phyloP scores from a whole-genome alignment of 371 early-diverging fungal species.

The Saksenaea vasiformis region DNA sequence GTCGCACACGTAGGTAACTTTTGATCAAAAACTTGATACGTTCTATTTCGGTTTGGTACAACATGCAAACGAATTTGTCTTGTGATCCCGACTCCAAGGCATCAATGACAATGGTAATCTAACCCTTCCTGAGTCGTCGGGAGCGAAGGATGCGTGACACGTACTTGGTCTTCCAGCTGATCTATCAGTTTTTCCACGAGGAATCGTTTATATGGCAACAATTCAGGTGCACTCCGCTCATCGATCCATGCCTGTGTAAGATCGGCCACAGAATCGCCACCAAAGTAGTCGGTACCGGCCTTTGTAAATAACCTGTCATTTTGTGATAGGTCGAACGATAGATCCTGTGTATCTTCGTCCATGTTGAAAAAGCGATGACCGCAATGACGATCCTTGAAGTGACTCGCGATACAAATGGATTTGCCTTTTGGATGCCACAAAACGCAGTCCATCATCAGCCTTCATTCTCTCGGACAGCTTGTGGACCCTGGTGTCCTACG shows the following conservation, averaged over 20 bases:
- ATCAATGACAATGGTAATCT: constrained; percentile 14
- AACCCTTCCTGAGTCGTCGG: constrained; percentile 19
- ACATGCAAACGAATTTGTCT: constrained; percentile 54
- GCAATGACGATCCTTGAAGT: neutral
- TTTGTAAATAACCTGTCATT: constrained; percentile 1
- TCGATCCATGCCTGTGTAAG: constrained; percentile 76
- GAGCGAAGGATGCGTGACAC: neutral
- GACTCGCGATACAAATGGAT: neutral
- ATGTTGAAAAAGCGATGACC: neutral
- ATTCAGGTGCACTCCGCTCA: constrained; percentile 80
- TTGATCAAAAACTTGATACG: constrained; percentile 77
- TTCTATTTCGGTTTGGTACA: constrained; percentile 84
- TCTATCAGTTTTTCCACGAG: constrained; percentile 64
- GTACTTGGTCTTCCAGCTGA: constrained; percentile 64
- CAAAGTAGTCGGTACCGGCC: constrained; percentile 3
- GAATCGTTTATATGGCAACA: constrained; percentile 63
- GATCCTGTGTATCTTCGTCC: constrained; percentile 1
- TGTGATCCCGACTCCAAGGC: constrained; percentile 17
- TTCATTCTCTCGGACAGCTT: no score
- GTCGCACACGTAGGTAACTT: constrained; percentile 72
- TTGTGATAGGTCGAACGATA: constrained; percentile 7
- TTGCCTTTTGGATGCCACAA: no score
- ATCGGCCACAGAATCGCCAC: constrained; percentile 34
- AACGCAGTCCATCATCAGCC: no score
- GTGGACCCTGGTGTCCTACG: no score